Base-by-base conservation (phyloP, 805 yeast species). In the Lachancea sp. region DNA sequence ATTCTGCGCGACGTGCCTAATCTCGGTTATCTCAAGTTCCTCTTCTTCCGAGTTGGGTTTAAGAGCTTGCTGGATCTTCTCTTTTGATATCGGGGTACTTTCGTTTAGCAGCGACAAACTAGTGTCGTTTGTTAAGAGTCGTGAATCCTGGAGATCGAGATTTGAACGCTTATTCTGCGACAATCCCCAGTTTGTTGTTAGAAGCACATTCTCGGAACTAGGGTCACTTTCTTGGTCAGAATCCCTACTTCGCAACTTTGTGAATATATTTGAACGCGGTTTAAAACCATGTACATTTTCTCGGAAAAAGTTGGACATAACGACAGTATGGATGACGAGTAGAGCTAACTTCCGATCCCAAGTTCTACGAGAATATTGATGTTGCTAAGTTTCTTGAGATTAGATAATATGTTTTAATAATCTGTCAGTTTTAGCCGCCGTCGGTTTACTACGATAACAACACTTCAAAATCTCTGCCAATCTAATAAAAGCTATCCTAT, bases 11-110 rank as follows among this genome's bases (percentile, higher is more conserved):
- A 63, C 49, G 16, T 55, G 58, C 40, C 68, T 48, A 33, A 69
- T 52, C 59, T 72, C 60, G 5, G 74, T 60, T 56, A 74, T 63
- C 26, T 65, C 65, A n/a, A 65, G 36, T 28, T 64, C 70, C 42
- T 64, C 61, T 11, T 9, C n/a, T 33, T 37, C 9, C 38, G 44
- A 2, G 24, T 3, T 29, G 11, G 29, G 26, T 11, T 11, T 7
- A 22, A 11, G 24, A 22, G 24, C 24, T 7, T 22, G 24, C 7
- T 5, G 17, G 25, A 13, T 11, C n/a, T 26, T 19, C 6, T 25
- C 3, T 9, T 25, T 24, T 8, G 15, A 8, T 20, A 24, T 19
- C n/a, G 42, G 41, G 2, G 46, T 34, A 31, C 40, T 37, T 21
- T 43, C 46, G 11, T 20, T 20, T 2, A 39, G 11, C 5, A 26